Base-by-base conservation (phyloP, 78 protist genomes). In the Dictyostelium firmibasis region DNA sequence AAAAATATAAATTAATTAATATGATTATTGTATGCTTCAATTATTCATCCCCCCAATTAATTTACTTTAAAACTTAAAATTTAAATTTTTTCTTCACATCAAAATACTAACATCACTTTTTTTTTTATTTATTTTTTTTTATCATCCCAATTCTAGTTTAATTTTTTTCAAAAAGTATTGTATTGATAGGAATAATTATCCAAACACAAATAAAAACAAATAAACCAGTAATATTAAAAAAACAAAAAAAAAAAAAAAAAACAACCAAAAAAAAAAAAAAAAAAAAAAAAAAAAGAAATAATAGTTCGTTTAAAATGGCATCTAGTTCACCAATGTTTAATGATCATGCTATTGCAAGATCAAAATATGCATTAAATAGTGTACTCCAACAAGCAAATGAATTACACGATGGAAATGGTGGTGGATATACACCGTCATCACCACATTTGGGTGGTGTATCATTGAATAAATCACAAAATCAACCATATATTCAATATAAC, bases 291-390 rank as follows among this genome's bases (percentile, higher is more conserved):
- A 25, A 2, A 64, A 10, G 7, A 64, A 10, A 2, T n/a, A 60
- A 60, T 60, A 18, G n/a, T 23, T 60, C 13, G n/a, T 23, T n/a
- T 7, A 64, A 64, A 67, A 67, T 67, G 75, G 35, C 75, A 27
- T 67, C 67, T 0, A 50, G 62, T 23, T 57, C 75, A 67, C 75
- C 75, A 25, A 67, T 67, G 75, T 67, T 67, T 67, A 67, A 10
- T 67, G 75, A 67, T 11, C 23, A 67, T 27, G 75, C 75, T 2
- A 29, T 67, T 10, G 75, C 75, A 67, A 67, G 75, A 67, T 67
- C 75, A 67, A 67, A 67, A 67, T 67, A 67, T 67, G 75, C 75
- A 67, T 67, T 67, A 27, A n/a, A 67, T 67, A 67, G 75, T 67
- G 75, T 67, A 27, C 33, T 67, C 4, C 75, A 67, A 27, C 33